Base-by-base conservation (phyloP, 73 alveolate species). In the Tetrahymena borealis region DNA sequence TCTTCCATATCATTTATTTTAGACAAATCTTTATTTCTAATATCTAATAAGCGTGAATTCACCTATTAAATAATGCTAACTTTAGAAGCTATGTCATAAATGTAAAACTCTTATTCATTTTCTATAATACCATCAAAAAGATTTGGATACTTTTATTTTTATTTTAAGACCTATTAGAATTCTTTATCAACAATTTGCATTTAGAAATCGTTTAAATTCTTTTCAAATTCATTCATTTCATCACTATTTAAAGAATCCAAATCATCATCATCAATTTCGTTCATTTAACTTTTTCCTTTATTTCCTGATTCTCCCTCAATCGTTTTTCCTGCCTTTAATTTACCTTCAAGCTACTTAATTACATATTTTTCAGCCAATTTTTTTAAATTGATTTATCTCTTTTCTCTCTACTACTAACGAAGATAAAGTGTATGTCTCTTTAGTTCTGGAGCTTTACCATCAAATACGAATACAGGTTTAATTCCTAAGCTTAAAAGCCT, bases 401-500 rank as follows among this genome's bases (percentile, higher is more conserved):
- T 78, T 39, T 95, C 78, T 60, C 96, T 93, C 79, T 41, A 32
- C 93, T 85, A 38, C 32, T 96, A 94, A 77, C 98, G 79, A 24
- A 41, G 78, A 38, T 91, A 90, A 41, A 96, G 90, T 16, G 97
- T 94, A 41, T 93, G 40, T 90, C 95, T 92, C 92, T 97, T 97
- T 32, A 97, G 90, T 31, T 91, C 94, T 2, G 99, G 99, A 16
- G 99, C 94, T 16, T 92, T 91, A 12, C 99, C 99, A 95, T 97
- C 99, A 91, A 97, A 97, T 28, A 97, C 99, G 91, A 97, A 97
- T 16, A 97, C 96, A 13, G 99, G 99, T 78, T 97, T 97, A 16
- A 97, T 94, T 18, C 99, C 99, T 40, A 93, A 94, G 95, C 90
- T 94, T 32, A 97, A 79, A 28, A 97, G 95, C 40, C 95, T 94